Percentiles rank a stretch among this genome's conserved stretches.
These are phyloP conservation scores for Pigoraptor vietnamica DNA, from an alignment of 78 protist genomes.

Conservation along the genomic window DNA sequence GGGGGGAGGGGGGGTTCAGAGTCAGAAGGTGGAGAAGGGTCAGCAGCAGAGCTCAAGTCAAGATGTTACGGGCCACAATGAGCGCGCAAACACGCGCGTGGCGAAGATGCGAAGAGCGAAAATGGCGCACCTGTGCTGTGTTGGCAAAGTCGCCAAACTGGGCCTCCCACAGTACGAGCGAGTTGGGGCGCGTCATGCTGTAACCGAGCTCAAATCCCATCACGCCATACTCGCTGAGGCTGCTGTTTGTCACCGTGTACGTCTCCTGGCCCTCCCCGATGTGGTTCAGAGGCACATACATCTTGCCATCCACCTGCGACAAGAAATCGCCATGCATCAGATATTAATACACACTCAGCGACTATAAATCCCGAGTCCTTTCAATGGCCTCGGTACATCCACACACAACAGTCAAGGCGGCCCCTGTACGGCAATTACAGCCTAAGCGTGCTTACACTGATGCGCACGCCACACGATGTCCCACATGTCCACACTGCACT, in stretches of 20 bases:
- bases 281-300: slow-evolving; percentile 45
- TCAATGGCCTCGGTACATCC: neutral
- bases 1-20: slow-evolving; percentile 77
- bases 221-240: slow-evolving; percentile 75
- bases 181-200: slow-evolving; percentile 71
- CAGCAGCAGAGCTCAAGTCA: slow-evolving; percentile 86
- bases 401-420: neutral
- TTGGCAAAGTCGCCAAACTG: slow-evolving; percentile 96
- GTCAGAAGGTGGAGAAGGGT: too few species aligned
- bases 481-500: slow-evolving; percentile 13
- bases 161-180: slow-evolving; percentile 95
- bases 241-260: slow-evolving; percentile 52
- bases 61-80: slow-evolving; percentile 97
- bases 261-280: neutral
- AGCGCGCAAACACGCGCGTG: too few species aligned
- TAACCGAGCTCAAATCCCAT: slow-evolving; percentile 95
- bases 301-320: neutral
- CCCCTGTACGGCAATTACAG: neutral
- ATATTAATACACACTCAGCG: neutral
- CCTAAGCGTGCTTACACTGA: neutral
- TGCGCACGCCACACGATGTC: neutral
- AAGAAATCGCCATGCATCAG: too few species aligned
- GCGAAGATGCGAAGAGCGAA: slow-evolving; percentile 86
- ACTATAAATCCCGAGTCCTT: neutral
- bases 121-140: slow-evolving; percentile 91